A percentile compares a stretch with the other conserved stretches of the same genome.
Conservation (phyloP, 331 rosid genomes). For the Phaseolus coccineus region DNA sequence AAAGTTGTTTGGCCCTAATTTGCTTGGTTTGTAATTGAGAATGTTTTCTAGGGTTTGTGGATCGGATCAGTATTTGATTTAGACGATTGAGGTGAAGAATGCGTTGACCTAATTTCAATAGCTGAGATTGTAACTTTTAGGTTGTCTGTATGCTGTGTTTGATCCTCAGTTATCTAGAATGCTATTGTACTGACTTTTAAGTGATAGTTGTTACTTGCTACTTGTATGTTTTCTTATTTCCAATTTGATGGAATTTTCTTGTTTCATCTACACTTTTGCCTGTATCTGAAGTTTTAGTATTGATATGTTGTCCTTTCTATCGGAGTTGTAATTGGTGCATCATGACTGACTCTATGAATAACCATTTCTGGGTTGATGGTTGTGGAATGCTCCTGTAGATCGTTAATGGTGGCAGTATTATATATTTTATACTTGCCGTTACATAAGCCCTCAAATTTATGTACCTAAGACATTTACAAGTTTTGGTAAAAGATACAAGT, state of each 20-base stretch:
- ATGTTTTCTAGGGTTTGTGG: constrained; percentile 30
- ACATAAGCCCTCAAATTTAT: constrained; percentile 1
- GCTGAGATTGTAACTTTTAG: constrained; percentile 11
- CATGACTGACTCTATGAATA: not conserved
- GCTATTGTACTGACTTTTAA: not conserved
- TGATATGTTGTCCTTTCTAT: not conserved
- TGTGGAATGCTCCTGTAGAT: not conserved
- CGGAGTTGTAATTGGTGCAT: not conserved
- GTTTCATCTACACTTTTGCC: not conserved
- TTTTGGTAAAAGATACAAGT: not conserved
- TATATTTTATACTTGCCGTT: not conserved
- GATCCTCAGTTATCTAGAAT: not conserved
- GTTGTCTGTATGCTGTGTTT: not conserved
- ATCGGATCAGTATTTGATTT: not conserved
- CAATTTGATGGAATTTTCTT: not conserved
- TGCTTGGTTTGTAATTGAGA: not conserved
- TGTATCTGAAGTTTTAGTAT: not conserved
- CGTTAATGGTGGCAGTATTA: not conserved
- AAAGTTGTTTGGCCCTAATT: not conserved
- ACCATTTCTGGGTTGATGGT: not conserved
- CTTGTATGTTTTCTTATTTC: not conserved
- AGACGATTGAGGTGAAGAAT: constrained; percentile 12
- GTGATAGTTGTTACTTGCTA: not conserved
- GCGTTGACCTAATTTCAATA: constrained; percentile 16
- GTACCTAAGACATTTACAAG: not conserved